Evolutionary conservation across 176 grass and related monocot species (phyloP).

Genomic region (Carex cristatella): DNA sequence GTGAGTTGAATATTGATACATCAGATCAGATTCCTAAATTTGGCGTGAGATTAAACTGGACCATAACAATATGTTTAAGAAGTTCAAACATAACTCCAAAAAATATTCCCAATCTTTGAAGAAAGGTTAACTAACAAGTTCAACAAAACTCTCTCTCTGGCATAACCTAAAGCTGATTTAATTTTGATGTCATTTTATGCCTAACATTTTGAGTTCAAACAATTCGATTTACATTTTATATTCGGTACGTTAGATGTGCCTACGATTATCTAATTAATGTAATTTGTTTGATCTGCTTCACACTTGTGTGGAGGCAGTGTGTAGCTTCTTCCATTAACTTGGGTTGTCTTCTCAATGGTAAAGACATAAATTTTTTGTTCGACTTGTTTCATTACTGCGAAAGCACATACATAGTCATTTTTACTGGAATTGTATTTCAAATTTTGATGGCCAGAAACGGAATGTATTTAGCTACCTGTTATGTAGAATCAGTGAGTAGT

Average conservation of each 20-base stretch:
- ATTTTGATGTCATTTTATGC: slow-evolving; percentile 1
- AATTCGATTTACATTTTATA: background rate
- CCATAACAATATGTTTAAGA: background rate
- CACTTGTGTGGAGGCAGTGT: background rate
- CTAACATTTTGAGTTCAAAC: background rate
- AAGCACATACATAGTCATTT: background rate
- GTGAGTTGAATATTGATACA: background rate
- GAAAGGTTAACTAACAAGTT: background rate
- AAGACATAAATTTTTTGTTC: too few relatives aligned
- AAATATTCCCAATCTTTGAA: background rate
- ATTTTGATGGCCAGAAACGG: background rate
- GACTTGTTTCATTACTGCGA: background rate
- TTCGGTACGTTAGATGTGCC: background rate
- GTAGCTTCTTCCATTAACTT: background rate
- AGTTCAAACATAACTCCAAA: background rate
- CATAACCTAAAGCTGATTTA: background rate
- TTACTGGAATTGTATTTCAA: background rate
- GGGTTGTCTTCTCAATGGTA: background rate
- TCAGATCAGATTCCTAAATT: background rate
- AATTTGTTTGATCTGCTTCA: background rate
- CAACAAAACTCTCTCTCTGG: background rate
- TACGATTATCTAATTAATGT: background rate
- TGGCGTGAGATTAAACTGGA: background rate
- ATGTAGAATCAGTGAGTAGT: background rate
- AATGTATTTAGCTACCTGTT: background rate